Base-by-base conservation (phyloP, 345 rosid genomes). In the Nephelium lappaceum region DNA sequence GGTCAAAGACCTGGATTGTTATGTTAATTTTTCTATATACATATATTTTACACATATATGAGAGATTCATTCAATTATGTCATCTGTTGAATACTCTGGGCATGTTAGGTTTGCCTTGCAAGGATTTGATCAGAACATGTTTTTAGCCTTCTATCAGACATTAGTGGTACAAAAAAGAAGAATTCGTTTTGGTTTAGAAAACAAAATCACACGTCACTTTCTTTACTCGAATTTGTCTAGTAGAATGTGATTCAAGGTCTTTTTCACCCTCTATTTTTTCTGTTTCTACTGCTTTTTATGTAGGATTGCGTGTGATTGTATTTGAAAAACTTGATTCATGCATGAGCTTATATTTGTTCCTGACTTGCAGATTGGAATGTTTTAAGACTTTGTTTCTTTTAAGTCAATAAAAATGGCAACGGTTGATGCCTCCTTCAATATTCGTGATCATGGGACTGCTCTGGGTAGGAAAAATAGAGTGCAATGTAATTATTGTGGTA, bases 401-500 rank as follows among this genome's bases (percentile, higher is more conserved):
- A 60, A 7, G 38, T 73, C 19, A 51, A 41, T 61, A 42, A 63
- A 63, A 63, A 74, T 74, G 77, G 77, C 61, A 9, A 21, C 42
- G 16, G 70, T 0, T 63, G 77, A 74, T 63, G 60, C 11, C 77
- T 74, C 42, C 19, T 71, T 79, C 41, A 73, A 80, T 79, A 49
- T 84, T 78, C 66, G 14, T 55, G 84, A 84, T 78, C 92, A 91
- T 80, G 88, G 90, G 47, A 55, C 45, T 15, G 15, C 76, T 69
- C 53, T 85, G 66, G 77, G 69, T 42, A 11, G 66, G 49, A 80
- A 79, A 79, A 85, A 61, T 16, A 83, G 83, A 70, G 80, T 89
- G 38, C 63, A 69, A 61, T 93, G 95, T 87, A 88, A 82, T 31
- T 80, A 89, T 78, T 89, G 93, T 81, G 78, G 79, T 8, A 88